Base-by-base conservation (phyloP, 441 rosid species). In the Omphalea diandra region DNA sequence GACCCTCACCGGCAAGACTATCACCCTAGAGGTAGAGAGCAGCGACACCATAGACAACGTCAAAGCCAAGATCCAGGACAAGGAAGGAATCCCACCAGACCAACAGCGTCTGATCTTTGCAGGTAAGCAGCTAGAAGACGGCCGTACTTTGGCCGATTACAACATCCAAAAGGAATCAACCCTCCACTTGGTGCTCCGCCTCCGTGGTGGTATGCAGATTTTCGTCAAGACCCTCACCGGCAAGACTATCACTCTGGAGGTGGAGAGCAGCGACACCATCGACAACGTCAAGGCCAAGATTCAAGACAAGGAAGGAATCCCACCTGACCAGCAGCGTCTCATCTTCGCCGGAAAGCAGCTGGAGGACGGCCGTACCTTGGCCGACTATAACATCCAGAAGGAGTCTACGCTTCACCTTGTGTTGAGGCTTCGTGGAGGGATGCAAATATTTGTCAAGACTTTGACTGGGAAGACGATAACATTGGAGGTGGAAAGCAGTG, bases 281-380 rank as follows among this genome's bases (percentile, higher is more conserved):
- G 89, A 87, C 52, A 87, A 87, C 60, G 88, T 87, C 0, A 87
- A 87, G 59, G 84, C 91, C 0, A 87, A 87, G 65, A 87, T 87
- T 50, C 91, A 87, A 9, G 91, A 87, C 7, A 85, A 87, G 74
- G 91, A 87, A 1, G 91, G 89, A 0, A 87, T 87, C 0, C 91
- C 91, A 0, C 91, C 91, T 32, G 91, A 87, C 41, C 89, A 85
- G 75, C 91, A 87, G 43, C 57, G 91, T 20, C n/a, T 87, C 27
- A 87, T 87, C 76, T 87, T 87, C 32, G 89, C 88, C 2, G 91
- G 91, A 0, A 87, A 87, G 47, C 91, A 87, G 36, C 76, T 87
- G 0, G 91, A 87, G 26, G 91, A 87, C 2, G 91, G 91, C 0
- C 75, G 91, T 0, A 85, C 89, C 0, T 26, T 87, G 14, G 91